Evolutionary conservation across 164 flowering plant species (phyloP).

Genomic region (Santalum album): DNA sequence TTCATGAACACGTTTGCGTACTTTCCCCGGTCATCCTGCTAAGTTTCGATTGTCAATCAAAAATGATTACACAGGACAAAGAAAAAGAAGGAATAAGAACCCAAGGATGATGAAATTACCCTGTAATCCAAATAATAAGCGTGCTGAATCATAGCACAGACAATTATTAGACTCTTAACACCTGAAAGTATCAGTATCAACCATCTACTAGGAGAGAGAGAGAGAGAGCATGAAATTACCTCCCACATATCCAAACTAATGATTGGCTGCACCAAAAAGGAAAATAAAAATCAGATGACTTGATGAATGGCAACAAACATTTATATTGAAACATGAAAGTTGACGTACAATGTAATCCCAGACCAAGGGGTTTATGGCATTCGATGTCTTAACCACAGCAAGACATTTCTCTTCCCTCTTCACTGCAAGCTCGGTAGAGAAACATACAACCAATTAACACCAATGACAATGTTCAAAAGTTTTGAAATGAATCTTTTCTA

Average conservation of each 20-base stretch:
- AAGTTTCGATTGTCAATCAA: slow-evolving; percentile 1
- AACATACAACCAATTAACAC: not conserved
- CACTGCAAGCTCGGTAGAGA: slow-evolving; percentile 36
- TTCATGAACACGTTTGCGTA: slow-evolving; percentile 60
- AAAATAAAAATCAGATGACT: slow-evolving; percentile 3
- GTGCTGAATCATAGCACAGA: slow-evolving; percentile 49
- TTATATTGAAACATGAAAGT: not conserved
- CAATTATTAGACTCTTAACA: not conserved
- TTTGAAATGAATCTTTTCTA: not conserved
- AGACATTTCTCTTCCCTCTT: slow-evolving; percentile 66
- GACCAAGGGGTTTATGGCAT: slow-evolving; percentile 35
- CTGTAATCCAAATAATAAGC: slow-evolving; percentile 82
- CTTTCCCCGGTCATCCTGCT: slow-evolving; percentile 70
- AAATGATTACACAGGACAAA: not conserved
- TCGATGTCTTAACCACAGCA: slow-evolving; percentile 66
- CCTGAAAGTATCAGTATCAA: too few species aligned
- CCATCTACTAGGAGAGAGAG: too few species aligned
- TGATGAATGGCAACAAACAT: not conserved
- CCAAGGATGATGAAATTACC: slow-evolving; percentile 27
- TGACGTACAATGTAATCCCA: slow-evolving; percentile 40
- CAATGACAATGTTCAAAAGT: too few species aligned
- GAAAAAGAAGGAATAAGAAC: not conserved
- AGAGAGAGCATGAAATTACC: slow-evolving; percentile 26
- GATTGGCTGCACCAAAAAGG: slow-evolving; percentile 68
- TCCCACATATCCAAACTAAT: slow-evolving; percentile 88